Evolutionary conservation across 164 flowering plant species (phyloP).

Genomic region (Magnolia changhungtana): DNA sequence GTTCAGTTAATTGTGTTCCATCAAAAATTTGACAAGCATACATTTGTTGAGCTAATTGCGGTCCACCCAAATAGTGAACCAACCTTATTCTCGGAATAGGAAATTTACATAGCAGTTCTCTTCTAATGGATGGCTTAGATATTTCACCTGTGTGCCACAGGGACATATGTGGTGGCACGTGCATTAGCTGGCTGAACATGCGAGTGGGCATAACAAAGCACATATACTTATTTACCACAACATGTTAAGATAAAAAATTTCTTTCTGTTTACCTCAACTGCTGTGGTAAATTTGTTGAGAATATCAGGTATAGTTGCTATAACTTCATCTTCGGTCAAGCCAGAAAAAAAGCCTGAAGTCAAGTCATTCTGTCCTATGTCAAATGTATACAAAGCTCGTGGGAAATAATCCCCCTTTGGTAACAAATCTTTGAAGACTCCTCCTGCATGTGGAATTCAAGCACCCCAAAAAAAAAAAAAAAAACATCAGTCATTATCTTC

Average conservation of each 20-base stretch:
- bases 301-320: constrained; percentile 44
- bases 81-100: too few species aligned
- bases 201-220: not conserved
- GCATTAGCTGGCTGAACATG: too few species aligned
- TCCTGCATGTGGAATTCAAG: constrained; percentile 1
- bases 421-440: constrained; percentile 31
- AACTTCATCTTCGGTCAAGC: constrained; percentile 39
- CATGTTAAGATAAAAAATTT: not conserved
- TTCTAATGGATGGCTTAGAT: not conserved
- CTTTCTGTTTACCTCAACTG: constrained; percentile 31
- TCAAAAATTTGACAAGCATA: too few species aligned
- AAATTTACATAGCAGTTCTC: not conserved
- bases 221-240: not conserved
- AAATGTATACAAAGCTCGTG: constrained; percentile 43
- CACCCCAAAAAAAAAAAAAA: not conserved
- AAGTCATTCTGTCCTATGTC: constrained; percentile 63
- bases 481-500: not conserved
- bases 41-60: too few species aligned
- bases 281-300: constrained; percentile 28
- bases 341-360: constrained; percentile 35
- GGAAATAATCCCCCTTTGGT: constrained; percentile 36
- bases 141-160: not conserved
- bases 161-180: not conserved
- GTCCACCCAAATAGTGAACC: too few species aligned
- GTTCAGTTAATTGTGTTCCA: too few species aligned